A percentile compares a stretch with the other conserved stretches of the same genome.
Conservation (phyloP, 108 stramenopile genomes). For the Nannochloropsis gaditana region DNA sequence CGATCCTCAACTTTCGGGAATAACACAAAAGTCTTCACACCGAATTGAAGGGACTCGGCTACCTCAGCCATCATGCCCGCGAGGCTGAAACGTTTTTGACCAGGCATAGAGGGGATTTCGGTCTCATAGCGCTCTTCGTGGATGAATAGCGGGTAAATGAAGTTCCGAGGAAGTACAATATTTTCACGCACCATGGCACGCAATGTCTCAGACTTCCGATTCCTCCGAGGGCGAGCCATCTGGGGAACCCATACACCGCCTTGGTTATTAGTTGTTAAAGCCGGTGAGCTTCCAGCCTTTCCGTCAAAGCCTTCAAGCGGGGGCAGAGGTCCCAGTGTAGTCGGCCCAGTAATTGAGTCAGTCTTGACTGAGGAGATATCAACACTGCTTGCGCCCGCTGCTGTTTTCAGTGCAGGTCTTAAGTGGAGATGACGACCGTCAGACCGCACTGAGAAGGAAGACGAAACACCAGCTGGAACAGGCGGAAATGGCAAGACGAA, state of each 20-base stretch:
- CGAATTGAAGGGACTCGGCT: slow-evolving; percentile 71
- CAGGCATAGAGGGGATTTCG: slow-evolving; percentile 87
- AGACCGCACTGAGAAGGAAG: no score
- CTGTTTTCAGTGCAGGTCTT: no score
- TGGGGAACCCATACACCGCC: slow-evolving; percentile 48
- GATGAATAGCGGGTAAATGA: slow-evolving; percentile 96
- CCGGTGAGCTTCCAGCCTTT: slow-evolving; percentile 21
- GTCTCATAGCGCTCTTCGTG: slow-evolving; percentile 79
- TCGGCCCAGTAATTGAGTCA: neutral
- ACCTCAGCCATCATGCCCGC: slow-evolving; percentile 80
- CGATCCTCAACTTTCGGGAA: slow-evolving; percentile 80
- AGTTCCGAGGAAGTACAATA: slow-evolving; percentile 85
- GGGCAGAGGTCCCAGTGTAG: slow-evolving; percentile 19
- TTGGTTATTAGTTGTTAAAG: slow-evolving; percentile 42
- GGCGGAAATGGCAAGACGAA: no score
- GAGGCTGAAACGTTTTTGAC: slow-evolving; percentile 78
- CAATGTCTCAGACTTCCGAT: slow-evolving; percentile 82
- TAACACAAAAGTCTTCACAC: slow-evolving; percentile 82
- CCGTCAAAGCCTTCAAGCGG: neutral
- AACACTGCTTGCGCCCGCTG: no score
- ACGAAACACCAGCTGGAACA: no score
- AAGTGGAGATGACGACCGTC: no score
- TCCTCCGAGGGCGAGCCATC: slow-evolving; percentile 76
- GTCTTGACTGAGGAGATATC: no score
- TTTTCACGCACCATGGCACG: slow-evolving; percentile 92